Evolutionary conservation across 345 rosid genomes (phyloP), one percentile per base, ranked within the genome.

Genomic region (Pseudoturritis turrita): DNA sequence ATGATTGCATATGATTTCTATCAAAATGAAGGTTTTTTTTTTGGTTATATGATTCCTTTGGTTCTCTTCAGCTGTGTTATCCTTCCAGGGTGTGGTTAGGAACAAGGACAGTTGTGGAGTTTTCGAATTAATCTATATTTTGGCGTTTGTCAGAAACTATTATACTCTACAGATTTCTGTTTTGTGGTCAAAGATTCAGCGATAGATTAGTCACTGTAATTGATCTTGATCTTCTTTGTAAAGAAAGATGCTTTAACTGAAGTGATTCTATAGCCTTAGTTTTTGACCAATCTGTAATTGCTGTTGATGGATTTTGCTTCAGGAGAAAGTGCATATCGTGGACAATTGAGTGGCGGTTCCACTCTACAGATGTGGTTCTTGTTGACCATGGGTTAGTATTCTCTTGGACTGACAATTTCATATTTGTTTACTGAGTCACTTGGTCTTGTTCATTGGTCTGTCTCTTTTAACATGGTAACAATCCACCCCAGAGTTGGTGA

Each of bases 271-370:
- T 67, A 23, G 60, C 23, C 59, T 25, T 68, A 18, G 31, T 12
- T 12, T 46, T 35, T 57, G 43, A 62, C 41, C 58, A 51, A 35
- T 60, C 62, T 71, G 40, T 60, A 15, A 29, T 47, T 36, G 10
- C 43, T 74, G 35, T 70, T 53, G 62, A 21, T 67, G 17, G 68
- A 2, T 23, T 75, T 72, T 79, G 15, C 61, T 65, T 58, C 79
- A 90, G 96, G 87, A 85, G 28, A 55, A 88, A 83, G 51, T 73
- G 67, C 39, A 95, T 91, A 73, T 76, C 83, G 3, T 95, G 99
- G 97, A 95, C 99, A 10, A 78, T 94, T 40, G 96, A 88, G 74
- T 94, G 97, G 99, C 85, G 83, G 61, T 95, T 95, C 78, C 90
- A 87, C 77, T 82, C 90, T 21, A 69, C 89, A 12, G 84, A 82